Base-by-base conservation (phyloP, 1,284 basidiomycete genomes). In the Filobasidium uniguttulatum region DNA sequence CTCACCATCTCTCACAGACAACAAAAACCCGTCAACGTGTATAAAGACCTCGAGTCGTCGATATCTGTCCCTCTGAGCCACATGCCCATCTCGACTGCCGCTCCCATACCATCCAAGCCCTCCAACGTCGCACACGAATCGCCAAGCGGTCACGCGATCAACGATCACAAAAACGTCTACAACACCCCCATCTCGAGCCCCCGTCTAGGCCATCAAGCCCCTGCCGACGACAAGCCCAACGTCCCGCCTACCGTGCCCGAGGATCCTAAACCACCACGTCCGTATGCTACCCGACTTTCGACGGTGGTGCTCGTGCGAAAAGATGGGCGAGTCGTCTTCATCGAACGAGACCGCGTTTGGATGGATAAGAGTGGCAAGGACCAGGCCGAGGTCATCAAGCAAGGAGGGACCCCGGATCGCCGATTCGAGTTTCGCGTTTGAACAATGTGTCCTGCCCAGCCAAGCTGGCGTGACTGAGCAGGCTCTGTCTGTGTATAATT, bases 251-350 rank as follows among this genome's bases (percentile, higher is more conserved):
- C 8, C 40, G 26, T 43, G 17, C 17, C 19, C 28, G 41, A n/a
- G 5, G 23, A 23, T 23, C 30, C 31, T 7, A 3, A 19, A 20
- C 20, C 23, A 1, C 17, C 35, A 7, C 23, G 1, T 26, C 29
- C 65, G 59, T 67, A 67, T 30, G 68, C 63, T 3, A 70, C 68
- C 0, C 50, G 66, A 34, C 55, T 66, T 14, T 57, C 64, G 7
- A 68, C 67, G 2, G 59, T 68, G 22, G 62, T 68, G 9, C 48
- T 68, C 2, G 60, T 68, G 5, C 57, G 55, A 25, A 62, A 66
- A 41, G 51, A 59, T 25, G 64, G 64, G 4, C 38, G 58, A n/a
- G 60, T 61, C 12, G 50, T 56, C 2, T 68, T 67, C 52, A 61
- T 68, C 1, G 68, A 68, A 48, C 54, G 66, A 34, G 64, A 68